A percentile compares a stretch with the other conserved stretches of the same genome.
These are phyloP conservation scores for Lactarius deliciosus DNA, from an alignment of 768 basidiomycete genomes.

Conservation along the genomic window DNA sequence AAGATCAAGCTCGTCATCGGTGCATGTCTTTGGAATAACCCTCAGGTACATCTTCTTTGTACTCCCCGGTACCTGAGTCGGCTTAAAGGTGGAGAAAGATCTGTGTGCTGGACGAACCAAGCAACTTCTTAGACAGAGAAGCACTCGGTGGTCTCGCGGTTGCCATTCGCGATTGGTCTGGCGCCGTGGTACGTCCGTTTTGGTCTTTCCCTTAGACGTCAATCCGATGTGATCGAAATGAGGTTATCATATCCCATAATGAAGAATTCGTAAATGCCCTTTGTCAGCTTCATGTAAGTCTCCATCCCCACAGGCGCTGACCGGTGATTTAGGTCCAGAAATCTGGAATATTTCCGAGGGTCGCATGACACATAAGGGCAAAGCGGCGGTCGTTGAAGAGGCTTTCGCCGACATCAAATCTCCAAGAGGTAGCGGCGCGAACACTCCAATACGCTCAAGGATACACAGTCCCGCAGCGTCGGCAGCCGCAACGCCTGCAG, in stretches of 20 bases:
- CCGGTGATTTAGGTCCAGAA: conserved; percentile 62
- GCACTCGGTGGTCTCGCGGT: conserved; percentile 92
- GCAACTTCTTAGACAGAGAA: conserved; percentile 97
- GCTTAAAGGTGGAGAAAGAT: conserved; percentile 42
- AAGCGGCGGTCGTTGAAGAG: conserved; percentile 82
- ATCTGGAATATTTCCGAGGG: conserved; percentile 94
- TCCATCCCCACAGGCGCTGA: conserved; percentile 31
- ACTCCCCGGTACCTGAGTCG: conserved; percentile 16
- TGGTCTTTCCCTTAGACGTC: conserved; percentile 27
- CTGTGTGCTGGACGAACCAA: conserved; percentile 85
- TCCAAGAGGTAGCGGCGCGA: conserved; percentile 65
- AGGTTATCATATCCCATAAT: conserved; percentile 97
- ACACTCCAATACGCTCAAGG: conserved; percentile 70
- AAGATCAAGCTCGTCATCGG: conserved; percentile 97
- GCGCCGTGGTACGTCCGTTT: conserved; percentile 66
- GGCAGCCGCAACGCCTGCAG: conserved; percentile 69
- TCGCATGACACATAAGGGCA: conserved; percentile 84
- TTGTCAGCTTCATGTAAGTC: conserved; percentile 50
- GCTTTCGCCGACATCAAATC: conserved; percentile 70
- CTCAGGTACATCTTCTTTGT: conserved; percentile 55
- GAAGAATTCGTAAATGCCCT: conserved; percentile 81
- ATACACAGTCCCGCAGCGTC: conserved; percentile 71
- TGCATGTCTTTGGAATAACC: conserved; percentile 95
- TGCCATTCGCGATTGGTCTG: conserved; percentile 93
- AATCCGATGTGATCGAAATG: conserved; percentile 28